Evolutionary conservation across 2,329 filamentous ascomycete genomes (phyloP), one percentile per base, ranked within the genome.

Genomic region (Endoconidiophora laricicola): DNA sequence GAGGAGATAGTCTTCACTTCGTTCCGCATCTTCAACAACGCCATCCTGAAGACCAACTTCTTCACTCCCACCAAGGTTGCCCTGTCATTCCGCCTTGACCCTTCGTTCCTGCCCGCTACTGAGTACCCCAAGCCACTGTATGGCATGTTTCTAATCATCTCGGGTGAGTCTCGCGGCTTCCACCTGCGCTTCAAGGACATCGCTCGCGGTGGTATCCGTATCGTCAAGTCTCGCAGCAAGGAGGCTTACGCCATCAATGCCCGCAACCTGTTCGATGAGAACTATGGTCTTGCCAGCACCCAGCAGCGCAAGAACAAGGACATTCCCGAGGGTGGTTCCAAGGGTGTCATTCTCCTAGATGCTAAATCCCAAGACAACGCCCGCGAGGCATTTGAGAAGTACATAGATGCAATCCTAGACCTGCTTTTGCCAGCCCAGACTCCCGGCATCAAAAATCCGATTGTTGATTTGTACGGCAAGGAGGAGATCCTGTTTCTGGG

Each of bases 221-320:
- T 98, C 56, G 91, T 98, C 66, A 96, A 96, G 73, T 96, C 90
- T 52, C 79, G 91, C 59, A 95, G 88, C 67, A 86, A 87, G 65
- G 91, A 98, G 65, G 86, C 88, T 2, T 98, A 95, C 63, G 77
- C 82, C 54, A 96, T 96, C 72, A 98, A 98, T 62, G 88, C 88
- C 37, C 83, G 91, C 53, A 94, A 87, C 52, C 74, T 98, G 55
- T 98, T 98, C 60, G 91, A 98, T 59, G 91, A 98, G 70, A 98
- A 98, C 68, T 98, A 98, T 68, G 93, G 91, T 56, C 76, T 98
- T 54, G 90, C 91, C 56, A 96, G 93, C 67, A 98, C 91, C 0
- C 91, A 98, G 67, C 91, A 98, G 69, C 86, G 91, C 62, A 98
- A 98, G 77, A 98, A 98, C 75, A 98, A 98, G 72, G 91, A 98